Evolutionary conservation across 2,329 filamentous ascomycete species (phyloP).

Genomic region (Sporothrix euskadiensis): DNA sequence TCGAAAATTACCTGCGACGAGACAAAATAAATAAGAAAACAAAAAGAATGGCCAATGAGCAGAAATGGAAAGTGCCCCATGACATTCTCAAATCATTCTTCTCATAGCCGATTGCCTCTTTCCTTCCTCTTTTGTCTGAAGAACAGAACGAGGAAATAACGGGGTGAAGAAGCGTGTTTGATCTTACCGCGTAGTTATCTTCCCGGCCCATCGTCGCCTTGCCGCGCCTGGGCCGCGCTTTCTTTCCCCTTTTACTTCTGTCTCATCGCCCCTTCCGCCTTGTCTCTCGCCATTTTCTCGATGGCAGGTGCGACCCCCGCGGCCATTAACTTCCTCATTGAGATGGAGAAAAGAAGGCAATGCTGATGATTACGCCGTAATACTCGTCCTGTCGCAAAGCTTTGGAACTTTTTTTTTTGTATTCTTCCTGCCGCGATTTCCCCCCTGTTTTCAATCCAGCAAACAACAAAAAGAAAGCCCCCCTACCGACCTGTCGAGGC

Average conservation of each 20-base stretch:
- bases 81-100: background rate
- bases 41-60: background rate
- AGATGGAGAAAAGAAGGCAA: constrained; percentile 11
- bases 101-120: background rate
- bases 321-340: constrained; percentile 26
- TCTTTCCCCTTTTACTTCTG: background rate
- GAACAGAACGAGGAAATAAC: background rate
- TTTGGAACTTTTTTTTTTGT: background rate
- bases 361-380: constrained; percentile 29
- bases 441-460: no score
- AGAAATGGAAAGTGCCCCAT: background rate
- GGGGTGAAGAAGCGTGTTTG: constrained; percentile 14
- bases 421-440: background rate
- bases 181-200: constrained; percentile 27
- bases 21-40: background rate
- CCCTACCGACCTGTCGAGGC: background rate
- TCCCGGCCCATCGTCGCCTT: constrained; percentile 7
- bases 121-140: background rate
- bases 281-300: constrained; percentile 3
- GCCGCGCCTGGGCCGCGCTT: constrained; percentile 7
- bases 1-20: background rate
- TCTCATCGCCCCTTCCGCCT: background rate
- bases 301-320: constrained; percentile 15
- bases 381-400: constrained; percentile 15
- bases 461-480: constrained; percentile 17